Percentiles rank a stretch among this genome's conserved stretches.
These are phyloP conservation scores for Protomyces inundatus DNA, from an alignment of 1,139 yeast species.

Conservation along the genomic window DNA sequence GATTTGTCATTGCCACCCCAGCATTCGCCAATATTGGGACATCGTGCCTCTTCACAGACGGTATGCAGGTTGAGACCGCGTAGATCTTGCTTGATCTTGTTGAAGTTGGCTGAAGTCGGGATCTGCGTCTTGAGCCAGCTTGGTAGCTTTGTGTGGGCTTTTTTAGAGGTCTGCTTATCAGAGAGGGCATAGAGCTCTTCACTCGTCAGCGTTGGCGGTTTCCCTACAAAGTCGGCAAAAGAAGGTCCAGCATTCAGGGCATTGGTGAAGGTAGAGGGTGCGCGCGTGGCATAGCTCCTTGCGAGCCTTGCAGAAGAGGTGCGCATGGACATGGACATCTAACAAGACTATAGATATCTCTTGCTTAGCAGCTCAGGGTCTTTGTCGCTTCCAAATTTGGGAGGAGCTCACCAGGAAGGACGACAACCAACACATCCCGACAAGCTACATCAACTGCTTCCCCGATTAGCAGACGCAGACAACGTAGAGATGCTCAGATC, in stretches of 20 bases:
- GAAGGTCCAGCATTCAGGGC: slow-evolving; percentile 79
- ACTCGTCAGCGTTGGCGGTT: slow-evolving; percentile 51
- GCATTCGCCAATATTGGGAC: slow-evolving; percentile 98
- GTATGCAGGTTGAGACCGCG: slow-evolving; percentile 73
- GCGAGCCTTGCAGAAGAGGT: neutral
- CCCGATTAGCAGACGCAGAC: too few relatives aligned
- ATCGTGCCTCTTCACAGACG: slow-evolving; percentile 96
- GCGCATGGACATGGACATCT: neutral
- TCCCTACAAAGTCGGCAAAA: slow-evolving; percentile 82
- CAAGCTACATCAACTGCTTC: too few relatives aligned
- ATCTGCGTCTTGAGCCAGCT: slow-evolving; percentile 84
- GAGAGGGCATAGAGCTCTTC: slow-evolving; percentile 23
- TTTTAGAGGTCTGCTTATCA: slow-evolving; percentile 19
- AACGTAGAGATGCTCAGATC: neutral
- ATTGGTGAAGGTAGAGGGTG: slow-evolving; percentile 63
- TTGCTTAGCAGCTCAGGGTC: too few relatives aligned
- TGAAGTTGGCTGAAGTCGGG: slow-evolving; percentile 82
- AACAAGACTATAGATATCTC: too few relatives aligned
- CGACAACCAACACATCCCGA: too few relatives aligned
- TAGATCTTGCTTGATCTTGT: slow-evolving; percentile 75
- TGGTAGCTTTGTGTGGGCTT: slow-evolving; percentile 48
- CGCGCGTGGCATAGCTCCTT: slow-evolving; percentile 38
- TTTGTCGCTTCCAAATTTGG: too few relatives aligned
- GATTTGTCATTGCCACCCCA: slow-evolving; percentile 95
- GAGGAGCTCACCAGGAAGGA: too few relatives aligned